phyloP scores from a whole-genome alignment of 1,139 yeast species.

The Saccharomyces pastorianus region DNA sequence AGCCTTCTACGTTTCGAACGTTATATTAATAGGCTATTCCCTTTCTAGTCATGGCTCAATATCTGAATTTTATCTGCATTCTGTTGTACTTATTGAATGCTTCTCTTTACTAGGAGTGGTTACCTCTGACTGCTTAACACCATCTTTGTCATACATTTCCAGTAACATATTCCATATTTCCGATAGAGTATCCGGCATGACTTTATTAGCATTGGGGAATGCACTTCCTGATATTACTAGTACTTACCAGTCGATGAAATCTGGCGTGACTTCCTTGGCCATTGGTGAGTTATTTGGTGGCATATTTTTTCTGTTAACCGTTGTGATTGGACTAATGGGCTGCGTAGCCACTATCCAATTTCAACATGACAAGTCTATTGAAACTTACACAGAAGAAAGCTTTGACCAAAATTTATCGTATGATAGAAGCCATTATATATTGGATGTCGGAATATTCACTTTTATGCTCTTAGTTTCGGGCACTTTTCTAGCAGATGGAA shows the following conservation, averaged over 20 bases:
- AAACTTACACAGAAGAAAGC: background rate
- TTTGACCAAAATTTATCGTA: slow-evolving; percentile 7
- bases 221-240: slow-evolving; percentile 87
- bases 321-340: slow-evolving; percentile 26
- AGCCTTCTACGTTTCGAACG: slow-evolving; percentile 9
- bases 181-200: slow-evolving; percentile 78
- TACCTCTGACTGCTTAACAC: slow-evolving; percentile 29
- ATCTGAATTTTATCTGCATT: slow-evolving; percentile 12
- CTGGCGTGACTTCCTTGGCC: slow-evolving; percentile 67
- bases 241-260: slow-evolving; percentile 70
- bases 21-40: background rate
- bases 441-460: slow-evolving; percentile 21
- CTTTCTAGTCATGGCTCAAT: background rate
- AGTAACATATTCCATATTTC: slow-evolving; percentile 45
- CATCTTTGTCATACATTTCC: slow-evolving; percentile 26
- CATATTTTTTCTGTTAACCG: slow-evolving; percentile 25
- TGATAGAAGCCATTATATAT: slow-evolving; percentile 17
- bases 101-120: slow-evolving; percentile 25
- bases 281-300: slow-evolving; percentile 86
- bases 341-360: slow-evolving; percentile 18
- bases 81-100: slow-evolving; percentile 17
- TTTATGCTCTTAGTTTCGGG: slow-evolving; percentile 14
- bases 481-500: slow-evolving; percentile 19
- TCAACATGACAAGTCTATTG: slow-evolving; percentile 5
- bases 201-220: slow-evolving; percentile 83